A percentile compares a stretch with the other conserved stretches of the same genome.
These are phyloP conservation scores for Podospora conica DNA, from an alignment of 495 filamentous ascomycete genomes.

Conservation along the genomic window DNA sequence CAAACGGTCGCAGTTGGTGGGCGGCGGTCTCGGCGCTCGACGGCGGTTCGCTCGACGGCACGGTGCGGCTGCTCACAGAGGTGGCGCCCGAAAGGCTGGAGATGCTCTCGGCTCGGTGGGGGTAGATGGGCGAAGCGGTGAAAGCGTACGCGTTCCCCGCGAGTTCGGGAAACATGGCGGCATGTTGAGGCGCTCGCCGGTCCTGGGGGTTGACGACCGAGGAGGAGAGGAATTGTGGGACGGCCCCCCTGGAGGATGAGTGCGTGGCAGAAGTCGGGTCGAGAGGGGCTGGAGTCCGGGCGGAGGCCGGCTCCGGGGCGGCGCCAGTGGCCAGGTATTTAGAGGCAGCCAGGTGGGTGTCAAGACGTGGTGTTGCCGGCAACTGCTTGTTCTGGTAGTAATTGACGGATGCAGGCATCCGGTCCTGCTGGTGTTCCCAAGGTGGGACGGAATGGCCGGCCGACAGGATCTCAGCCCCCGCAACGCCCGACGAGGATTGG, in stretches of 20 bases:
- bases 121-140: slow-evolving; percentile 9
- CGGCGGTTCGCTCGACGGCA: slow-evolving; percentile 30
- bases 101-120: slow-evolving; percentile 34
- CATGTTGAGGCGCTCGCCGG: slow-evolving; percentile 29
- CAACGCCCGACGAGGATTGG: background rate
- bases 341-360: slow-evolving; percentile 27
- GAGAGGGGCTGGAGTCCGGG: slow-evolving; percentile 22
- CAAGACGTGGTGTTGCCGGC: slow-evolving; percentile 31
- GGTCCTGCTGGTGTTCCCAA: slow-evolving; percentile 20
- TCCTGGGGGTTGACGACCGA: slow-evolving; percentile 19
- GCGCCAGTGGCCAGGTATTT: slow-evolving; percentile 24
- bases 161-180: slow-evolving; percentile 32
- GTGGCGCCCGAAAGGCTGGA: slow-evolving; percentile 32
- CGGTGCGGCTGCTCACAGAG: slow-evolving; percentile 30
- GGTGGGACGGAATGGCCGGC: slow-evolving; percentile 13
- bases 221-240: slow-evolving; percentile 18
- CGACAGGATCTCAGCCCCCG: background rate
- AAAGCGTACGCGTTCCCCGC: slow-evolving; percentile 18
- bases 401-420: slow-evolving; percentile 21
- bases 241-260: slow-evolving; percentile 20
- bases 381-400: slow-evolving; percentile 35
- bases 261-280: background rate
- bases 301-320: slow-evolving; percentile 24
- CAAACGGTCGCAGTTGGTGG: slow-evolving; percentile 55
- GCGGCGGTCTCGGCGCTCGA: slow-evolving; percentile 19